phyloP scores from a whole-genome alignment of 306 rosid species.

The Cucurbita moschata region DNA sequence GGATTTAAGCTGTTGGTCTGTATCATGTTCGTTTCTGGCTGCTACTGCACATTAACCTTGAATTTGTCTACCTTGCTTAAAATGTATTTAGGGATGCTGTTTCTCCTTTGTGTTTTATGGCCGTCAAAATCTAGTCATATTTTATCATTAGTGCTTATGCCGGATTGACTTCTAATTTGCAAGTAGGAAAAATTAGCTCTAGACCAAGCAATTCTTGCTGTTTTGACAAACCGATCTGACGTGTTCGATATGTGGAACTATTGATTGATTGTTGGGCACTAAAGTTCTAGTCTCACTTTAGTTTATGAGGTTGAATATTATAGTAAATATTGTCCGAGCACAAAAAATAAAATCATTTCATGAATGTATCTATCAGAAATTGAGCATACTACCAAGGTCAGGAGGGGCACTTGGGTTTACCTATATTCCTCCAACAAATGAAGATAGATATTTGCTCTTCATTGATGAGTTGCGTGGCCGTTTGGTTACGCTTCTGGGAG shows the following conservation, averaged over 20 bases:
- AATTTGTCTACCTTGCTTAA: neutral
- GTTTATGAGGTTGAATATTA: neutral
- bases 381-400: slow-evolving; percentile 94
- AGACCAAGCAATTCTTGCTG: neutral
- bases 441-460: slow-evolving; percentile 94
- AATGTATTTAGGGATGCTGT: neutral
- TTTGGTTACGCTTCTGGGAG: slow-evolving; percentile 89
- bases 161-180: neutral
- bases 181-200: neutral
- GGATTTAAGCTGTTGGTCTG: neutral
- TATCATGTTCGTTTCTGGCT: neutral
- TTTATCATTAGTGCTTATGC: neutral
- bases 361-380: slow-evolving; percentile 43
- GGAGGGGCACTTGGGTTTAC: slow-evolving; percentile 98
- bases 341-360: neutral
- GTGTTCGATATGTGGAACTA: neutral
- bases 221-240: neutral
- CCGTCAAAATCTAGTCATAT: neutral
- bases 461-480: slow-evolving; percentile 95
- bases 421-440: slow-evolving; percentile 77
- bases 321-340: neutral
- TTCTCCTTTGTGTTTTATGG: neutral
- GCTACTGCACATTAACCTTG: slow-evolving; percentile 1
- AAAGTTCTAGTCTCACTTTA: neutral
- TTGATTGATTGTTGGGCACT: neutral